These are phyloP conservation scores for Leccinum arenicola DNA, from an alignment of 768 basidiomycete species.

Conservation along the genomic window DNA sequence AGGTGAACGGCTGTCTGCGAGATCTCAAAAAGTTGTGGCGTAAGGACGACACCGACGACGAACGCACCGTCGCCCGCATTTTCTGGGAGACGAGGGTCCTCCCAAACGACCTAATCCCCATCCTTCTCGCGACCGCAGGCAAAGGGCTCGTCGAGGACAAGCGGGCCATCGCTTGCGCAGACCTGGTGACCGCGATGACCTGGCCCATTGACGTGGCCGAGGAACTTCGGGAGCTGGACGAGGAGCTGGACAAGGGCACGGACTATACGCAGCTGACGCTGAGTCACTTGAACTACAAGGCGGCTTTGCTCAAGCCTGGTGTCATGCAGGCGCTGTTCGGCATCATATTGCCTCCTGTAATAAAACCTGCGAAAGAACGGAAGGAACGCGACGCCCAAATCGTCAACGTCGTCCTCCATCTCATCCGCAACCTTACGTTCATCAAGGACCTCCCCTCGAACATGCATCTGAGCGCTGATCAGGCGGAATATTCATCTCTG, in stretches of 20 bases:
- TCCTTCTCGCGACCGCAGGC: conserved; percentile 78
- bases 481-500: conserved; percentile 72
- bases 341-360: conserved; percentile 74
- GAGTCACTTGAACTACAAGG: conserved; percentile 90
- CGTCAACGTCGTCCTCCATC: conserved; percentile 83
- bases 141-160: conserved; percentile 78
- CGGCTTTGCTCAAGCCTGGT: conserved; percentile 58
- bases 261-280: conserved; percentile 85
- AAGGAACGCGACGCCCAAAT: conserved; percentile 80
- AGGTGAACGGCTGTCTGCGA: conserved; percentile 79
- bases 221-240: conserved; percentile 88
- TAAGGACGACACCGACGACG: conserved; percentile 95
- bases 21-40: conserved; percentile 96
- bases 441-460: conserved; percentile 84
- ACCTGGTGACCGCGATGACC: conserved; percentile 94
- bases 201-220: conserved; percentile 98
- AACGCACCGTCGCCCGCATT: conserved; percentile 90
- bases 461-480: conserved; percentile 69
- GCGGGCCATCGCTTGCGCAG: conserved; percentile 77
- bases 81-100: conserved; percentile 88
- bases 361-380: conserved; percentile 66
- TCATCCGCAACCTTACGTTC: conserved; percentile 91
- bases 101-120: conserved; percentile 83
- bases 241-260: conserved; percentile 72
- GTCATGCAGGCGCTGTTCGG: conserved; percentile 71